Conservation (phyloP, 208 protist genomes). For the Leishmania aethiopica region DNA sequence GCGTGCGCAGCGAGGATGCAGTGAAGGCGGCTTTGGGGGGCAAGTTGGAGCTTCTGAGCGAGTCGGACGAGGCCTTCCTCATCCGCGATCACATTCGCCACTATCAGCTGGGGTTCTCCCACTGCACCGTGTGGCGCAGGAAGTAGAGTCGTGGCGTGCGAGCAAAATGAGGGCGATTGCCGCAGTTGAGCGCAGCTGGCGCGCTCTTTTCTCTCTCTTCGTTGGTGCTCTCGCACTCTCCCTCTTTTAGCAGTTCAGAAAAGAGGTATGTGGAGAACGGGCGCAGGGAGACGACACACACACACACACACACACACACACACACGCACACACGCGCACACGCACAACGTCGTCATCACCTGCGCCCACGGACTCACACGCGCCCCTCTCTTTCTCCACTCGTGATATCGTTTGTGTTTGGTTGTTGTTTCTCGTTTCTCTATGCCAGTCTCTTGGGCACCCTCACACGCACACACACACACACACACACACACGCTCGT, state of each 20-base stretch:
- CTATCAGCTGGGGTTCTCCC: slow-evolving; percentile 85
- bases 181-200: background rate
- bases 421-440: background rate
- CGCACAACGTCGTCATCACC: background rate
- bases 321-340: background rate
- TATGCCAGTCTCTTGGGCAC: background rate
- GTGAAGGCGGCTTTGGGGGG: slow-evolving; percentile 60
- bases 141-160: slow-evolving; percentile 4
- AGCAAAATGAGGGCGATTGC: background rate
- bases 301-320: background rate
- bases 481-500: background rate
- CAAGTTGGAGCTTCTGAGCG: slow-evolving; percentile 75
- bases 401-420: background rate
- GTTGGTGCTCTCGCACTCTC: background rate
- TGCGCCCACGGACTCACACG: background rate
- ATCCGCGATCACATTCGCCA: slow-evolving; percentile 89
- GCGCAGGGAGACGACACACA: background rate
- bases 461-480: background rate
- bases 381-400: background rate
- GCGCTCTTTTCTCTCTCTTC: background rate
- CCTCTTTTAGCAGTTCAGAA: background rate
- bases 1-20: slow-evolving; percentile 57
- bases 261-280: background rate
- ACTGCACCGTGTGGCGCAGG: slow-evolving; percentile 82
- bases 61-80: slow-evolving; percentile 85